Evolutionary conservation across 371 early-diverging fungal species (phyloP).

Genomic region (Synchytrium microbalum): DNA sequence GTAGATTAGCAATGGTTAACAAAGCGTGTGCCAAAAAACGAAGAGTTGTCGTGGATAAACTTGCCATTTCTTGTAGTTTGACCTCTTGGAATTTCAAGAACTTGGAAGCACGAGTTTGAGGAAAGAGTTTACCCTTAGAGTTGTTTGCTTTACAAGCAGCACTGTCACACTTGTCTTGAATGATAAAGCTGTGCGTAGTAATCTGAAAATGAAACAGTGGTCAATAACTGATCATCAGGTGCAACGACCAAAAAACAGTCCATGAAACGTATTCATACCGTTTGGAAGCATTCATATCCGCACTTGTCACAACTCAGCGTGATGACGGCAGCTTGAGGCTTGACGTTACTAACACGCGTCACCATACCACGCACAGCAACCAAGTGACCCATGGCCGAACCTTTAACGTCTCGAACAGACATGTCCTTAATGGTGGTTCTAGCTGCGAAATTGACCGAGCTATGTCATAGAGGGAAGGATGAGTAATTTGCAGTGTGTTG

Average conservation of each 20-base stretch:
- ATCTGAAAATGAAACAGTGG: slow-evolving; percentile 22
- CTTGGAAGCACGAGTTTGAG: slow-evolving; percentile 93
- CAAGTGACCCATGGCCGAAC: slow-evolving; percentile 77
- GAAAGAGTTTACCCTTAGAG: slow-evolving; percentile 77
- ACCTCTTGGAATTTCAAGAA: slow-evolving; percentile 94
- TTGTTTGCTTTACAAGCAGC: slow-evolving; percentile 78
- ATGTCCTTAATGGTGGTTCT: slow-evolving; percentile 47
- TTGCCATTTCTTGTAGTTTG: slow-evolving; percentile 87
- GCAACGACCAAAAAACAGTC: not conserved
- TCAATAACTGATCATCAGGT: slow-evolving; percentile 10
- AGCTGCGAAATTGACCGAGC: slow-evolving; percentile 80
- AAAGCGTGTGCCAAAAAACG: not conserved
- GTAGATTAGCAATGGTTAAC: not conserved
- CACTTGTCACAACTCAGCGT: slow-evolving; percentile 96
- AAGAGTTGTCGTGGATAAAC: slow-evolving; percentile 8
- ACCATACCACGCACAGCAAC: slow-evolving; percentile 93
- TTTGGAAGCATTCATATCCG: slow-evolving; percentile 96
- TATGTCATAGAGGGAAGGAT: slow-evolving; percentile 18
- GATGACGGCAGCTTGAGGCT: slow-evolving; percentile 86
- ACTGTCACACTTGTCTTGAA: slow-evolving; percentile 84
- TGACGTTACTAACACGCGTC: slow-evolving; percentile 94
- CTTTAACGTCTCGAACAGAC: slow-evolving; percentile 86
- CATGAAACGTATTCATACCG: slow-evolving; percentile 55
- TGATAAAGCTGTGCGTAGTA: slow-evolving; percentile 50
- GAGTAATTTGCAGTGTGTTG: not conserved